Conservation (phyloP, 2,329 filamentous ascomycete species). For the Trichocomaceae sp. region DNA sequence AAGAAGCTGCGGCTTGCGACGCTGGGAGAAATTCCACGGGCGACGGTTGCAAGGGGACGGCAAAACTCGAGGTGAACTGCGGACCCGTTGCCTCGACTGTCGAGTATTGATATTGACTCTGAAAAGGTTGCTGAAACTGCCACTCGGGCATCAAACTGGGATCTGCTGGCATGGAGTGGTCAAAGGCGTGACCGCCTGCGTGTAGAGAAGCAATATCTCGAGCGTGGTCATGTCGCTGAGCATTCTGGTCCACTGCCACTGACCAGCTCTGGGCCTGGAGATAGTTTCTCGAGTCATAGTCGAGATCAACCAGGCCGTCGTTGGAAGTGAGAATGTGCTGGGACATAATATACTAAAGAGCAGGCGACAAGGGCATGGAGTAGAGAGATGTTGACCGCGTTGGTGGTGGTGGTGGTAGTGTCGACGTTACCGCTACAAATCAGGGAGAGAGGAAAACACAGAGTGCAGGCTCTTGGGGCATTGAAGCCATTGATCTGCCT, state of each 20-base stretch:
- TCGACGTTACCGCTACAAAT: conserved; percentile 4
- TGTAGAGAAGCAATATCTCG: conserved; percentile 40
- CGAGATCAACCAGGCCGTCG: conserved; percentile 42
- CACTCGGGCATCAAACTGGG: conserved; percentile 41
- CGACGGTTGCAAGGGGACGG: conserved; percentile 37
- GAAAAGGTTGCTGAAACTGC: conserved; percentile 39
- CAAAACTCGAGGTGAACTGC: conserved; percentile 55
- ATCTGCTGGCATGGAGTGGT: conserved; percentile 39
- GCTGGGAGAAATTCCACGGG: conserved; percentile 53
- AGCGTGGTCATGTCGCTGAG: conserved; percentile 16
- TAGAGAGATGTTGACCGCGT: not conserved
- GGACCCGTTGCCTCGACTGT: conserved; percentile 48
- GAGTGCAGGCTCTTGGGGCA: conserved; percentile 14
- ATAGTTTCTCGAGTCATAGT: conserved; percentile 44
- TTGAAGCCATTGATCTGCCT: not conserved
- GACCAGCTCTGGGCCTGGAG: conserved; percentile 39
- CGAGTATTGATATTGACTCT: conserved; percentile 32
- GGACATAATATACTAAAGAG: conserved; percentile 29
- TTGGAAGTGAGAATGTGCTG: conserved; percentile 39
- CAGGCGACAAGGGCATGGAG: conserved; percentile 7
- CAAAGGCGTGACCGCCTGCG: conserved; percentile 38
- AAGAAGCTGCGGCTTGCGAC: conserved; percentile 47
- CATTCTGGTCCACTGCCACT: conserved; percentile 36
- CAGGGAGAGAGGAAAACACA: conserved; percentile 13
- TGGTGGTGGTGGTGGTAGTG: not conserved